phyloP scores from a whole-genome alignment of 345 rosid genomes.

The Citrus reticulata region DNA sequence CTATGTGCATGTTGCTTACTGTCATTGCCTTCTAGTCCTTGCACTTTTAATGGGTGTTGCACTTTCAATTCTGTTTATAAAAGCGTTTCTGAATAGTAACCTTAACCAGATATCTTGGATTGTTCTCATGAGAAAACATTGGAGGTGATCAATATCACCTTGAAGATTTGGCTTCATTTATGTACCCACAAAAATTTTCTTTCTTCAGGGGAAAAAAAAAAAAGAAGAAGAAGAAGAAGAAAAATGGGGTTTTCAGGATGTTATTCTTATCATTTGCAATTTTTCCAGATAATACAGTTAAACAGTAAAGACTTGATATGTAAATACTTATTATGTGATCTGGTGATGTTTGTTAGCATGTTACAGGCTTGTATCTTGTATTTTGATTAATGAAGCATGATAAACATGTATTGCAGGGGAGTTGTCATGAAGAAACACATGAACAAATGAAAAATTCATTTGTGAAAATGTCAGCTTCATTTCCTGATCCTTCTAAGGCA shows the following conservation, averaged over 20 bases:
- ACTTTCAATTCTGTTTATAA: neutral
- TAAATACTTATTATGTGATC: neutral
- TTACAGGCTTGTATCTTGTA: neutral
- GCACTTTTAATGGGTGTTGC: neutral
- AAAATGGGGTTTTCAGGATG: neutral
- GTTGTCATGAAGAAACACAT: conserved; percentile 46
- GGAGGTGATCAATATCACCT: conserved; percentile 1
- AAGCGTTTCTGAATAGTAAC: neutral
- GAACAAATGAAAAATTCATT: conserved; percentile 39
- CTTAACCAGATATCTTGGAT: neutral
- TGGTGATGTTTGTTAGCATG: neutral
- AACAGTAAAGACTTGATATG: neutral
- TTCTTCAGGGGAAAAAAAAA: neutral
- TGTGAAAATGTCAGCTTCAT: conserved; percentile 69
- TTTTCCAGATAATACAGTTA: neutral
- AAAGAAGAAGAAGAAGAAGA: too few relatives aligned
- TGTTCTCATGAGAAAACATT: neutral
- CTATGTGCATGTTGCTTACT: neutral
- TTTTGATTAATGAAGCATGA: conserved; percentile 1
- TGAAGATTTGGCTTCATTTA: neutral
- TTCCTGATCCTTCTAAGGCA: conserved; percentile 73
- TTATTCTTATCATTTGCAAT: neutral
- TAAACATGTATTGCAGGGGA: conserved; percentile 43
- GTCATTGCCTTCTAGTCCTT: neutral
- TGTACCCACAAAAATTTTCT: neutral